Conservation (phyloP, 352 stramenopile species). For the Globisporangium megalacanthum region DNA sequence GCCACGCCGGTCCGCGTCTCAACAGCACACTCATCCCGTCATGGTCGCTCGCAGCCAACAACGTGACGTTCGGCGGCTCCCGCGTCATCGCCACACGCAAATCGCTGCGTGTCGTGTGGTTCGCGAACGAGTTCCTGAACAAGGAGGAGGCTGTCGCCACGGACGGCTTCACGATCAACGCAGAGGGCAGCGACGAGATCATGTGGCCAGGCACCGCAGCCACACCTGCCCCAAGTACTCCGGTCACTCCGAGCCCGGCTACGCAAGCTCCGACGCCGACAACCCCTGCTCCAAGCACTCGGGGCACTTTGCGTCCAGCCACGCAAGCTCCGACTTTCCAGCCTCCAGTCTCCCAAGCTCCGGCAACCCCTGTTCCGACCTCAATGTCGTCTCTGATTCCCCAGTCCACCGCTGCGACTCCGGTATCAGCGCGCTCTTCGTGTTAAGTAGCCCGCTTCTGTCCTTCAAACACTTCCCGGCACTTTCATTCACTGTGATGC, state of each 20-base stretch:
- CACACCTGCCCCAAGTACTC: conserved; percentile 9
- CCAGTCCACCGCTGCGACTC: not conserved
- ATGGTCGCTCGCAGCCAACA: conserved; percentile 37
- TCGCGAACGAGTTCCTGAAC: conserved; percentile 35
- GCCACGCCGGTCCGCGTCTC: conserved; percentile 31
- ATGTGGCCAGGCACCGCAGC: conserved; percentile 27
- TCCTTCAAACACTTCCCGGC: not conserved
- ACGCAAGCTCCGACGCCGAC: conserved; percentile 10
- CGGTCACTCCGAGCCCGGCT: not conserved
- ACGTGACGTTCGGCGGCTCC: conserved; percentile 38
- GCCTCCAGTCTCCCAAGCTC: no score
- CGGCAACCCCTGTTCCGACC: not conserved
- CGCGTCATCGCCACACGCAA: conserved; percentile 39
- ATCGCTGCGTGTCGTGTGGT: conserved; percentile 39
- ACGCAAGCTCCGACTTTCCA: not conserved
- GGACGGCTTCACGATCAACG: conserved; percentile 46
- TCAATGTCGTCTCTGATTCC: no score
- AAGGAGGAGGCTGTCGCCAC: conserved; percentile 25
- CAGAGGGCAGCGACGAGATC: conserved; percentile 27
- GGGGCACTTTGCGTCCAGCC: not conserved
- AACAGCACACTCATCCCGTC: conserved; percentile 20
- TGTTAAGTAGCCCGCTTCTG: not conserved
- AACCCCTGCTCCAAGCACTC: conserved; percentile 1
- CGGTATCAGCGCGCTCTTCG: not conserved
- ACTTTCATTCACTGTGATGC: not conserved